A percentile compares a stretch with the other conserved stretches of the same genome.
These are phyloP conservation scores for Nevesoporus exiguus DNA, from an alignment of 768 basidiomycete species.

Conservation along the genomic window DNA sequence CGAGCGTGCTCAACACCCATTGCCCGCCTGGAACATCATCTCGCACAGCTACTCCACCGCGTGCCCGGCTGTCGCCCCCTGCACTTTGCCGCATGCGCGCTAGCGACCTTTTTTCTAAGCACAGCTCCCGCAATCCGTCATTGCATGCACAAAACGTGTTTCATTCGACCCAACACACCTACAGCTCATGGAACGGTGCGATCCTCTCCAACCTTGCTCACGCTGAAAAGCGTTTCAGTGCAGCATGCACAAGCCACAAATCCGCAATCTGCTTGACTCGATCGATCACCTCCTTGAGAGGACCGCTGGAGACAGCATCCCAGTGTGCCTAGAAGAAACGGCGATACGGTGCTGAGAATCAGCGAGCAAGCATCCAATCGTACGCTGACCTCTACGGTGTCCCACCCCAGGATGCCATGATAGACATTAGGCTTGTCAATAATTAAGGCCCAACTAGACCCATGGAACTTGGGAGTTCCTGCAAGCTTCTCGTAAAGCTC, in stretches of 20 bases:
- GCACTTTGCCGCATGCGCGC: slow-evolving; percentile 6
- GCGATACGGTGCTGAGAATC: neutral
- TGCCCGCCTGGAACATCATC: neutral
- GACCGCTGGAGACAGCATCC: slow-evolving; percentile 30
- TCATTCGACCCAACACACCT: neutral
- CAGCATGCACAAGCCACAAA: slow-evolving; percentile 32
- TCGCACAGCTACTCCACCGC: slow-evolving; percentile 3
- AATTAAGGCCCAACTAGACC: slow-evolving; percentile 29
- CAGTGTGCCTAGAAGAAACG: slow-evolving; percentile 31
- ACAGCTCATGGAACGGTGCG: neutral
- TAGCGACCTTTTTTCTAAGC: neutral
- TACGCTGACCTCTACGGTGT: slow-evolving; percentile 30
- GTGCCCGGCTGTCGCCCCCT: slow-evolving; percentile 5
- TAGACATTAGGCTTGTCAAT: slow-evolving; percentile 17
- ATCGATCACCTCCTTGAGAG: slow-evolving; percentile 28
- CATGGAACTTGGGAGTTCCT: slow-evolving; percentile 24
- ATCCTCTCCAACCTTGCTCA: neutral
- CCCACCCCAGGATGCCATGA: slow-evolving; percentile 37
- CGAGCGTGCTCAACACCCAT: slow-evolving; percentile 28
- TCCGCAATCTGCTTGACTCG: slow-evolving; percentile 24
- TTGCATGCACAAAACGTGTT: neutral
- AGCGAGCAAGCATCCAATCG: neutral
- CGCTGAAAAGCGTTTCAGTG: slow-evolving; percentile 12
- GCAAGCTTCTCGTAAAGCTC: slow-evolving; percentile 20
- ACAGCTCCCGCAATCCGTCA: neutral